phyloP scores from a whole-genome alignment of 257 asterid species.

The Solanum tarijense region DNA sequence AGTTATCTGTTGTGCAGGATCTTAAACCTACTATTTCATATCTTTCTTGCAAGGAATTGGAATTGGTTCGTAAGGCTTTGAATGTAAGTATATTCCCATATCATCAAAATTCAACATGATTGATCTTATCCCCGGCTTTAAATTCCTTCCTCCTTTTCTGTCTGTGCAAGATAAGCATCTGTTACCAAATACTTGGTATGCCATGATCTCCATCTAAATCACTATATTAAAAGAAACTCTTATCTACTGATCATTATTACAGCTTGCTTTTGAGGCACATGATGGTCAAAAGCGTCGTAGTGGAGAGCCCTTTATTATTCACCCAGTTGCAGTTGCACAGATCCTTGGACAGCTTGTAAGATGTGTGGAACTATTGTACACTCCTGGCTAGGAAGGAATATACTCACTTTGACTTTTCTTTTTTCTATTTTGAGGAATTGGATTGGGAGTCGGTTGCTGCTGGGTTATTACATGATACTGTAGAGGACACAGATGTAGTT shows the following conservation, averaged over 20 bases:
- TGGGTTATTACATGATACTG: constrained; percentile 92
- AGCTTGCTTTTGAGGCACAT: constrained; percentile 89
- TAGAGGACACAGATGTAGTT: constrained; percentile 78
- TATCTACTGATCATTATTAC: background rate
- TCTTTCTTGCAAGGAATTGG: constrained; percentile 64
- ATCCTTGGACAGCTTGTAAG: constrained; percentile 93
- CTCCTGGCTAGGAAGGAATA: background rate
- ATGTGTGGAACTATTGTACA: background rate
- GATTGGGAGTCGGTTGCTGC: constrained; percentile 98
- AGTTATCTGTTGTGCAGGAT: constrained; percentile 33
- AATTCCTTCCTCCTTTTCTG: background rate
- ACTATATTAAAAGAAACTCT: background rate
- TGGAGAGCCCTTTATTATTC: constrained; percentile 89
- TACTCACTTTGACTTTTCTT: background rate
- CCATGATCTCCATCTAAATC: background rate
- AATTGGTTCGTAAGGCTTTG: constrained; percentile 59
- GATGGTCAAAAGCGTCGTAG: constrained; percentile 96
- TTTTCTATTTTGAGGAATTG: constrained; percentile 44
- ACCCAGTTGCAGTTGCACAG: constrained; percentile 95
- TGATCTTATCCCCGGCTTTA: background rate
- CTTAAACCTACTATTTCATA: constrained; percentile 70
- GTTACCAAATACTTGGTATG: background rate
- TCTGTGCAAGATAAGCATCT: background rate
- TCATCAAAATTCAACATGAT: background rate
- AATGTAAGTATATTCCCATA: constrained; percentile 38